phyloP scores from a whole-genome alignment of 768 basidiomycete species.

The Xanthoconium purpureum region DNA sequence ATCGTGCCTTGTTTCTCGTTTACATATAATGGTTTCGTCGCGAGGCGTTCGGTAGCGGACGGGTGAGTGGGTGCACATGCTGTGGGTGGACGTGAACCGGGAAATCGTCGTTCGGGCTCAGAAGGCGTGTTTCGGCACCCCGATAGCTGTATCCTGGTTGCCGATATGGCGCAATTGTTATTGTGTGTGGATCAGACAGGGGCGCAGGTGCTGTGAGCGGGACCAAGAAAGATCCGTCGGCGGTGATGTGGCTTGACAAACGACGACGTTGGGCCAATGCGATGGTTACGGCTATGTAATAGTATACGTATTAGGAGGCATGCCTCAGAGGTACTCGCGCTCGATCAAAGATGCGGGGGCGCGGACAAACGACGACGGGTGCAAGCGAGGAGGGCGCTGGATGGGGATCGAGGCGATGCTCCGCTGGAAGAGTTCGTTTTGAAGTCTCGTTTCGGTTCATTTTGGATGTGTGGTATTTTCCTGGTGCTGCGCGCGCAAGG shows the following conservation, averaged over 20 bases:
- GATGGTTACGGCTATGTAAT: neutral
- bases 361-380: neutral
- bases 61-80: constrained; percentile 23
- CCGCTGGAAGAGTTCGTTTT: neutral
- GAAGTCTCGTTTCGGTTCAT: neutral
- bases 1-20: neutral
- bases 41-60: constrained; percentile 17
- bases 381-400: neutral
- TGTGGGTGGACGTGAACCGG: neutral
- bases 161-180: neutral
- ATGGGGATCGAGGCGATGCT: constrained; percentile 8
- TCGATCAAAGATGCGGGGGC: neutral
- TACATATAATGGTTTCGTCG: neutral
- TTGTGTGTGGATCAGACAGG: neutral
- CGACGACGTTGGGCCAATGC: neutral
- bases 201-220: neutral
- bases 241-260: constrained; percentile 1
- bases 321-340: constrained; percentile 2
- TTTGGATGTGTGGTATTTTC: neutral
- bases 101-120: neutral
- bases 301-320: neutral
- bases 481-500: neutral
- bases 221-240: constrained; percentile 8
- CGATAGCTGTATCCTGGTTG: neutral
- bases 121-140: neutral